Conservation (phyloP, 371 early-diverging fungal species). For the Mortierella sp. region DNA sequence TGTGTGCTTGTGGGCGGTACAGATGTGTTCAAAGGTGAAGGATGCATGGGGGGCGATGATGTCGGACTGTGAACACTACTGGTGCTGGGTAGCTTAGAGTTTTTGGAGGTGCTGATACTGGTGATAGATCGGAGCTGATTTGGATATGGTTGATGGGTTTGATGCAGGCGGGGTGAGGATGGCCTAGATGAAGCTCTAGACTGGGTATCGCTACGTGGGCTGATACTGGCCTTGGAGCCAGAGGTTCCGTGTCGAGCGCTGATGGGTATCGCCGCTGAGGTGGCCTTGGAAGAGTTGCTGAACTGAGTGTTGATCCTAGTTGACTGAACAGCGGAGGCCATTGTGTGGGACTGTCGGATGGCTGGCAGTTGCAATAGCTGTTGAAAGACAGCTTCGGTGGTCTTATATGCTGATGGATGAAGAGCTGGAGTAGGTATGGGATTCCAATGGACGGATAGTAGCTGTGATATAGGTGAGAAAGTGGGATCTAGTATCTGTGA, state of each 20-base stretch:
- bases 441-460: too few relatives aligned
- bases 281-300: not conserved
- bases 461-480: not conserved
- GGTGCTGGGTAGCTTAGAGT: slow-evolving; percentile 4
- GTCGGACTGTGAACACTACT: slow-evolving; percentile 1
- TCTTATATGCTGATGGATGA: not conserved
- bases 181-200: slow-evolving; percentile 15
- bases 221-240: not conserved
- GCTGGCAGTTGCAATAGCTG: not conserved
- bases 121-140: slow-evolving; percentile 13
- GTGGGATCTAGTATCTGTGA: not conserved
- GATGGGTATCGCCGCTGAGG: slow-evolving; percentile 2
- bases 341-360: not conserved
- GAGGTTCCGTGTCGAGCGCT: not conserved
- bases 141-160: slow-evolving; percentile 13
- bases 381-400: not conserved
- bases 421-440: not conserved
- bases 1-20: not conserved
- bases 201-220: not conserved
- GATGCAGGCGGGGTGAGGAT: slow-evolving; percentile 20
- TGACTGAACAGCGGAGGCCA: slow-evolving; percentile 6
- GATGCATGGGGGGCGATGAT: not conserved
- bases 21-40: not conserved
- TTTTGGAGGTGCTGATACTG: slow-evolving; percentile 9
- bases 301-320: slow-evolving; percentile 1